These are phyloP conservation scores for Colletotrichum spinosum DNA, from an alignment of 2,329 filamentous ascomycete genomes.

Conservation along the genomic window DNA sequence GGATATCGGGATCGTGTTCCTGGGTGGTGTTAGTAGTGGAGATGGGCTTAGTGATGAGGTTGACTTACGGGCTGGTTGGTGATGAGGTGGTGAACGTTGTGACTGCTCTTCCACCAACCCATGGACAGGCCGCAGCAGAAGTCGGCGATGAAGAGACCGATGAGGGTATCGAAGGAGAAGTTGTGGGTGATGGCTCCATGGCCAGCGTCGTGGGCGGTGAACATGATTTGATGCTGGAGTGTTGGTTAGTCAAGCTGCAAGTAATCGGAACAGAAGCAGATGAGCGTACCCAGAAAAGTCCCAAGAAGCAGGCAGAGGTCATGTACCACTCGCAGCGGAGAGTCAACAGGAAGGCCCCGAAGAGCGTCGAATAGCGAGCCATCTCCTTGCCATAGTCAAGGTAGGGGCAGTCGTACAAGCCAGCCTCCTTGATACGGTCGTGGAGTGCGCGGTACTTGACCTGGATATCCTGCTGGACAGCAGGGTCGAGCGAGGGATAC, in stretches of 20 bases:
- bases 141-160: slow-evolving; percentile 72
- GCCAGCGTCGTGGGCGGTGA: slow-evolving; percentile 74
- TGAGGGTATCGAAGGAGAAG: slow-evolving; percentile 68
- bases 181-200: slow-evolving; percentile 72
- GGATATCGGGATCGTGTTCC: slow-evolving; percentile 70
- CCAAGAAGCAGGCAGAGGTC: slow-evolving; percentile 68
- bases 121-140: slow-evolving; percentile 75
- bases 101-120: slow-evolving; percentile 77
- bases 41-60: not conserved
- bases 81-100: slow-evolving; percentile 76
- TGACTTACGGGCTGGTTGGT: slow-evolving; percentile 68
- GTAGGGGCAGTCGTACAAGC: slow-evolving; percentile 70
- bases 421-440: slow-evolving; percentile 63
- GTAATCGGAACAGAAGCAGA: not conserved
- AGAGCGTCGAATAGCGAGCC: slow-evolving; percentile 64
- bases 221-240: slow-evolving; percentile 74
- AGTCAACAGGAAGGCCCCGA: slow-evolving; percentile 58
- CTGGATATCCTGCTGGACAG: slow-evolving; percentile 66
- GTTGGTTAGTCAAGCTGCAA: slow-evolving; percentile 35
- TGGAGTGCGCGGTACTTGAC: slow-evolving; percentile 68
- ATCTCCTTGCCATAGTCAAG: slow-evolving; percentile 68
- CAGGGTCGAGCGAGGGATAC: slow-evolving; percentile 66
- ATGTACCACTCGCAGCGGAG: slow-evolving; percentile 66
- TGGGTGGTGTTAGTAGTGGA: slow-evolving; percentile 39
- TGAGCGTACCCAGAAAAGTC: slow-evolving; percentile 67